phyloP scores from a whole-genome alignment of 2,329 filamentous ascomycete species.

The Paracorniculantispora psalliotae region DNA sequence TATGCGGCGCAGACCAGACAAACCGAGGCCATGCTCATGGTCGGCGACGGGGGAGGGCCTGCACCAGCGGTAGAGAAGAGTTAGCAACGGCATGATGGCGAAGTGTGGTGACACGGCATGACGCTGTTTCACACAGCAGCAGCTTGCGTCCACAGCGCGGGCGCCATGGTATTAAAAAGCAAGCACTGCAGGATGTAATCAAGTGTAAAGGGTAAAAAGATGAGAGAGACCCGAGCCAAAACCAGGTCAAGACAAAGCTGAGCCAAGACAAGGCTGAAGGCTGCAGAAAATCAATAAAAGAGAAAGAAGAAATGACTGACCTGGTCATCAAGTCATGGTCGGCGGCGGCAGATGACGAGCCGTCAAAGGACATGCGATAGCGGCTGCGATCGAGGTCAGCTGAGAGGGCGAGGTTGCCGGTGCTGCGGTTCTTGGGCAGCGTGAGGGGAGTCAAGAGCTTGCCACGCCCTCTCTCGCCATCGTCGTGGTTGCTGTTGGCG shows the following conservation, averaged over 20 bases:
- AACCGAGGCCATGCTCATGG: constrained; percentile 80
- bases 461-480: constrained; percentile 38
- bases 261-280: background rate
- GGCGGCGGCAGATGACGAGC: constrained; percentile 49
- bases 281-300: background rate
- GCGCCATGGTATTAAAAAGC: no score
- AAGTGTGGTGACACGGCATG: constrained; percentile 5
- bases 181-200: background rate
- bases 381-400: constrained; percentile 53
- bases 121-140: background rate
- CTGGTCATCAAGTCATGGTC: constrained; percentile 68
- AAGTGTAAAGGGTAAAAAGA: no score
- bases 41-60: constrained; percentile 80
- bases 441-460: constrained; percentile 44
- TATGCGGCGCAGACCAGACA: constrained; percentile 86
- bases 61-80: constrained; percentile 23
- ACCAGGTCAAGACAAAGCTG: background rate
- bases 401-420: constrained; percentile 52
- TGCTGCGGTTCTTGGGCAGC: constrained; percentile 61
- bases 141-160: no score
- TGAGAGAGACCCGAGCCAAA: no score
- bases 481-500: constrained; percentile 17
- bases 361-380: constrained; percentile 74
- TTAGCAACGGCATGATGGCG: constrained; percentile 20
- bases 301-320: constrained; percentile 40